phyloP scores from a whole-genome alignment of 768 basidiomycete species.

The Clitopilus hobsonii region DNA sequence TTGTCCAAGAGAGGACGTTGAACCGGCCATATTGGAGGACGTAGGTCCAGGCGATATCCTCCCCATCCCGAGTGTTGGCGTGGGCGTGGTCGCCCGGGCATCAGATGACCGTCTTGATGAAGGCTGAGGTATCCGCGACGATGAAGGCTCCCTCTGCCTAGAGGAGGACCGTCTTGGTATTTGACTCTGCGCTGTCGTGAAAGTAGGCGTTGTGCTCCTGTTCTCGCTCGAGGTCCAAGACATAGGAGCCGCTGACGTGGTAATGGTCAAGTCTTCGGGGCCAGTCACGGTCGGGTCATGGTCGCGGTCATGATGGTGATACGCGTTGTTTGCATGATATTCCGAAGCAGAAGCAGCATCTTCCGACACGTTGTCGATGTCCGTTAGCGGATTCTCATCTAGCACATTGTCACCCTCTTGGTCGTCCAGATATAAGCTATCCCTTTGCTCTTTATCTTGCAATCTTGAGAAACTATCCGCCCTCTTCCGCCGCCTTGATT shows the following conservation, averaged over 20 bases:
- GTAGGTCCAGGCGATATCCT: constrained; percentile 35
- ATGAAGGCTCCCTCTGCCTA: constrained; percentile 22
- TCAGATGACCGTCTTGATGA: constrained; percentile 40
- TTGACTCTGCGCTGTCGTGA: constrained; percentile 15
- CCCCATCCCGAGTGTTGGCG: constrained; percentile 27
- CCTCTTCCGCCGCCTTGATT: constrained; percentile 40
- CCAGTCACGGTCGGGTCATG: constrained; percentile 20
- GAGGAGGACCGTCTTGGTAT: constrained; percentile 20
- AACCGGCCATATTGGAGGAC: constrained; percentile 25
- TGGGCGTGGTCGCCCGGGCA: constrained; percentile 40
- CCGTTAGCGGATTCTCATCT: constrained; percentile 74
- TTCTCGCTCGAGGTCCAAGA: constrained; percentile 20
- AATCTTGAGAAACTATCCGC: constrained; percentile 63
- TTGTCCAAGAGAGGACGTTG: constrained; percentile 19
- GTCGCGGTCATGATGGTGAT: constrained; percentile 10
- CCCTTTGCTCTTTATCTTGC: constrained; percentile 49
- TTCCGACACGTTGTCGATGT: constrained; percentile 56
- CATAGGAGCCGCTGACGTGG: constrained; percentile 15
- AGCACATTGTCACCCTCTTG: constrained; percentile 49
- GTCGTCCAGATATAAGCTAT: constrained; percentile 68
- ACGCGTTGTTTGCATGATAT: constrained; percentile 12
- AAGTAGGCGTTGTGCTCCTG: constrained; percentile 41
- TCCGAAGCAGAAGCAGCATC: constrained; percentile 33
- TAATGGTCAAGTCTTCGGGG: constrained; percentile 14
- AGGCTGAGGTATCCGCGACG: constrained; percentile 37